These are phyloP conservation scores for Actinidia chinensis DNA, from an alignment of 179 eudicot genomes.

Conservation along the genomic window DNA sequence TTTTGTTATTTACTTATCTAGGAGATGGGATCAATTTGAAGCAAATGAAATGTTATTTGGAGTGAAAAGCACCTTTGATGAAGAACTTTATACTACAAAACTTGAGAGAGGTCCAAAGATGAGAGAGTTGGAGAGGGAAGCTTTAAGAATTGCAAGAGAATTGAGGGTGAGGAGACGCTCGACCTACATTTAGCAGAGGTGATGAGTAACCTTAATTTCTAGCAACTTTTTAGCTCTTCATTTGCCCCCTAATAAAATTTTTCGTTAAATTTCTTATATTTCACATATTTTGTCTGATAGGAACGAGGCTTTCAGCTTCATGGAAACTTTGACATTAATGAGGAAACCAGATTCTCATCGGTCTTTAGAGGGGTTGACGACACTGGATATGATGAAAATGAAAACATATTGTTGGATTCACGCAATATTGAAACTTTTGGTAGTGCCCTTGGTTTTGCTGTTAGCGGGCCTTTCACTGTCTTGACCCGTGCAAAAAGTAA, in stretches of 20 bases:
- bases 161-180: constrained; percentile 90
- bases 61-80: constrained; percentile 90
- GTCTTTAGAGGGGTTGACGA: constrained; percentile 79
- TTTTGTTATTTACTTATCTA: constrained; percentile 24
- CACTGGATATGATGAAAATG: constrained; percentile 74
- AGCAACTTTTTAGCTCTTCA: constrained; percentile 3
- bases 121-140: constrained; percentile 81
- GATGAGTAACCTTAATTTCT: constrained; percentile 18
- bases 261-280: not conserved
- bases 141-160: constrained; percentile 90
- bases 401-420: constrained; percentile 55
- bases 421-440: constrained; percentile 77
- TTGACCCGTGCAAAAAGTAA: constrained; percentile 47
- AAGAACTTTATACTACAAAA: constrained; percentile 92
- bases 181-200: constrained; percentile 99
- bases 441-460: constrained; percentile 37
- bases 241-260: constrained; percentile 9
- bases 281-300: constrained; percentile 34
- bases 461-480: constrained; percentile 58
- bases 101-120: constrained; percentile 89
- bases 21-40: constrained; percentile 98
- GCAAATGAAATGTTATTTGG: constrained; percentile 87
- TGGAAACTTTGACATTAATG: constrained; percentile 67
- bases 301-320: constrained; percentile 72
- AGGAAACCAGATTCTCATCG: constrained; percentile 91